phyloP scores from a whole-genome alignment of 2,329 filamentous ascomycete genomes.

The Diaporthe vaccinii region DNA sequence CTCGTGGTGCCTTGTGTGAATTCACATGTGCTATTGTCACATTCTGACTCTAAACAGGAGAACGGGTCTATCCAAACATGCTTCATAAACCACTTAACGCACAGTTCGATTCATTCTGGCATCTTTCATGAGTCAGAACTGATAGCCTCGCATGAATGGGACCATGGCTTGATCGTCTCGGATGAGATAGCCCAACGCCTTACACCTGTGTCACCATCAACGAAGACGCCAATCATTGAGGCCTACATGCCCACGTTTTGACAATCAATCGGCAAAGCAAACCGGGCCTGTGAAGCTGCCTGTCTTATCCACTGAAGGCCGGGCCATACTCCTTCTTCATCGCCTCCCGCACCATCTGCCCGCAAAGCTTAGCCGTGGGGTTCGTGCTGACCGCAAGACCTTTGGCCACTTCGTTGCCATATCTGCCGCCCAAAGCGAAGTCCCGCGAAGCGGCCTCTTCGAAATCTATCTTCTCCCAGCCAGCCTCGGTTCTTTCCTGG shows the following conservation, averaged over 20 bases:
- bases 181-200: neutral
- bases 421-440: conserved; percentile 74
- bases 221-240: neutral
- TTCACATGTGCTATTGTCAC: neutral
- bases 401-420: conserved; percentile 76
- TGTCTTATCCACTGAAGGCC: conserved; percentile 50
- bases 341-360: conserved; percentile 76
- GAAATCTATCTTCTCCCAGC: conserved; percentile 68
- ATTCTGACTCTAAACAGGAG: conserved; percentile 43
- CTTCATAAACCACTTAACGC: neutral
- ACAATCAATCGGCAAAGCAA: neutral
- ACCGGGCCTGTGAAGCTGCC: neutral
- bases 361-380: conserved; percentile 78
- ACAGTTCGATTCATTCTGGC: neutral
- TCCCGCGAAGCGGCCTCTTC: conserved; percentile 74
- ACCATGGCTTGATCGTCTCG: neutral
- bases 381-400: conserved; percentile 75
- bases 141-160: neutral
- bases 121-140: conserved; percentile 2
- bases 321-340: conserved; percentile 77
- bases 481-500: conserved; percentile 57
- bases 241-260: neutral
- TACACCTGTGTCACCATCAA: neutral
- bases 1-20: neutral
- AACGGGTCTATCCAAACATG: conserved; percentile 41